Base-by-base conservation (phyloP, 768 basidiomycete genomes). In the Exsudoporus frostii region DNA sequence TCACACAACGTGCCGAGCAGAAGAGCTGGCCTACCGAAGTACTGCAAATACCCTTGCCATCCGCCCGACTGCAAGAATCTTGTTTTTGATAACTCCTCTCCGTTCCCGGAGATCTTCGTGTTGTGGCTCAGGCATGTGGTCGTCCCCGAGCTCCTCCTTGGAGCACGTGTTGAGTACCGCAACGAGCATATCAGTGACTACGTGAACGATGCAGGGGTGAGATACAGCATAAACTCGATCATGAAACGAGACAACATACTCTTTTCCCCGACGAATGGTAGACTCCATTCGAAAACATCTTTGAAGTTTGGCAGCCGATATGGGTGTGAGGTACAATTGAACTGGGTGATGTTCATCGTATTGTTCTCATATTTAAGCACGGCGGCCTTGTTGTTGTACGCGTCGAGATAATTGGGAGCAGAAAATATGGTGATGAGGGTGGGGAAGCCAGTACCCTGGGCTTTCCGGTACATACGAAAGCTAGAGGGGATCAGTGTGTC, bases 301-400 rank as follows among this genome's bases (percentile, higher is more conserved):
- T 95, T 95, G 63, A 97, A 97, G 73, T 97, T 97, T 0, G 95
- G 95, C 29, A 98, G 69, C 92, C 93, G 95, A 70, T 92, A 97
- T 5, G 91, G 91, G 63, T 94, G 91, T n/a, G 86, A 79, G 30
- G 76, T 82, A 46, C 78, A 80, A 65, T 87, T 86, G 63, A 89
- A 94, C 67, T 93, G 91, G 51, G 93, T 80, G 54, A 98, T 96
- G 47, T 92, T 97, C 76, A 97, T 94, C 51, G 90, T 94, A 73
- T 93, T 95, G 71, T 93, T 93, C 61, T 89, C 92, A 67, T 98
- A 98, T 72, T 97, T 97, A 71, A 98, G 85, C 17, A 99, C 90
- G 2, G 96, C 96, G 0, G 90, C 96, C 54, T 94, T 91, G 72
- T 99, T 99, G 70, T 92, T 88, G 72, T 98, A 97, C 17, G 91